These are phyloP conservation scores for Wickerhamiella sorbophila DNA, from an alignment of 805 yeast species.

Conservation along the genomic window DNA sequence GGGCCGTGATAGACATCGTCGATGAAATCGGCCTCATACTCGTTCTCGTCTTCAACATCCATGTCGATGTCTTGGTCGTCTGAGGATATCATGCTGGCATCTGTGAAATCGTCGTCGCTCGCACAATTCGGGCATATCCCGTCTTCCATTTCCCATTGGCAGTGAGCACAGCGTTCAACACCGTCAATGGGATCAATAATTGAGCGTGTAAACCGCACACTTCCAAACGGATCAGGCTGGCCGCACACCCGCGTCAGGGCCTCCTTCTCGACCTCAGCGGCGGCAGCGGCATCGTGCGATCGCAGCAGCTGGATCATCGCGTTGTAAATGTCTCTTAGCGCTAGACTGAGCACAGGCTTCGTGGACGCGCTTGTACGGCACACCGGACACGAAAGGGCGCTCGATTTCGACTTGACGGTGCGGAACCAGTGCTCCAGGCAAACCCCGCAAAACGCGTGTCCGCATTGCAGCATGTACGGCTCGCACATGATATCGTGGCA, in stretches of 20 bases:
- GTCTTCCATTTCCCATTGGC: conserved; percentile 61
- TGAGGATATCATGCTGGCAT: not conserved
- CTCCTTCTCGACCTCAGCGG: conserved; percentile 8
- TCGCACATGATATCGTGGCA: conserved; percentile 48
- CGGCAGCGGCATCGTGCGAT: conserved; percentile 8
- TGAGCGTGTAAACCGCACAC: conserved; percentile 21
- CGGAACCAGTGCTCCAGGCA: conserved; percentile 23
- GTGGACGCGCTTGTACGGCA: conserved; percentile 12
- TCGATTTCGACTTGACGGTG: conserved; percentile 2
- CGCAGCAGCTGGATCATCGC: conserved; percentile 1
- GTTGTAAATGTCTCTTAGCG: conserved; percentile 9
- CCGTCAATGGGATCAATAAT: conserved; percentile 43
- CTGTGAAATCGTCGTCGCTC: conserved; percentile 7
- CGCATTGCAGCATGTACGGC: conserved; percentile 45
- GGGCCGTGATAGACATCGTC: not conserved
- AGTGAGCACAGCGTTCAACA: conserved; percentile 48
- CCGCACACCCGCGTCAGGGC: conserved; percentile 1
- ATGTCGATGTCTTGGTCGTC: not conserved
- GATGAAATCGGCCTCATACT: conserved; percentile 1
- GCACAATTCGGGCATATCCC: conserved; percentile 44
- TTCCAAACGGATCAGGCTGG: not conserved
- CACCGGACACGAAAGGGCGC: conserved; percentile 14
- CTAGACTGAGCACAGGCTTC: conserved; percentile 12
- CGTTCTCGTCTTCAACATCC: conserved; percentile 2
- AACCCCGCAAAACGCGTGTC: conserved; percentile 52